Conservation (phyloP, 164 flowering plant genomes). For the Kingdonia uniflora region DNA sequence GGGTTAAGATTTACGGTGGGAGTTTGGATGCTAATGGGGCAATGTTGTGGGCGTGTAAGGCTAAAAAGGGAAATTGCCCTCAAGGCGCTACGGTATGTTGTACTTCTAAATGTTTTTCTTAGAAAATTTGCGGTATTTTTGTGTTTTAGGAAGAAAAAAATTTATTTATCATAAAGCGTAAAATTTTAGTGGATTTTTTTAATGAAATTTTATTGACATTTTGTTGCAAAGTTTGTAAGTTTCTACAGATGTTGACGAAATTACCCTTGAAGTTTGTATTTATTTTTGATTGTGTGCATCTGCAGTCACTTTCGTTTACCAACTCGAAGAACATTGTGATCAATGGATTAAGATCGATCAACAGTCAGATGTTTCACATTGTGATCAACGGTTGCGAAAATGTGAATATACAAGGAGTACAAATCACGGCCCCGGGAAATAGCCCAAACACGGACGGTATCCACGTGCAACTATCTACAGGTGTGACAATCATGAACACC, state of each 20-base stretch:
- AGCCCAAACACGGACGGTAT: constrained; percentile 84
- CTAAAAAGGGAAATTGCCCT: constrained; percentile 25
- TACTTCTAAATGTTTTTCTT: too few species aligned
- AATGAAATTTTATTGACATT: too few species aligned
- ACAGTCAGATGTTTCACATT: constrained; percentile 53
- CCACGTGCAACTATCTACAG: constrained; percentile 34
- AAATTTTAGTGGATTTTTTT: too few species aligned
- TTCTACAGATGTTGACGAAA: too few species aligned
- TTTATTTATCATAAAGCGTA: background rate
- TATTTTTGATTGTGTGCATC: background rate
- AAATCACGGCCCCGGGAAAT: constrained; percentile 32
- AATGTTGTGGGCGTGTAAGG: constrained; percentile 43
- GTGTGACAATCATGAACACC: constrained; percentile 29
- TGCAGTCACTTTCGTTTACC: constrained; percentile 15
- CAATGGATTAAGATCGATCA: constrained; percentile 37
- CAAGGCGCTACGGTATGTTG: constrained; percentile 30
- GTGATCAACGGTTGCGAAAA: constrained; percentile 33
- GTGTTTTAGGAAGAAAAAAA: background rate
- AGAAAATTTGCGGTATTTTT: too few species aligned
- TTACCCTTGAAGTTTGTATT: background rate
- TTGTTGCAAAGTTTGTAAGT: too few species aligned
- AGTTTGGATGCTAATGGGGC: constrained; percentile 36
- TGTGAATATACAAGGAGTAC: constrained; percentile 30
- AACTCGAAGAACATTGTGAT: constrained; percentile 19
- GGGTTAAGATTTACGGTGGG: constrained; percentile 39